Conservation (phyloP, 139 green algal species). For the Volvox africanus region DNA sequence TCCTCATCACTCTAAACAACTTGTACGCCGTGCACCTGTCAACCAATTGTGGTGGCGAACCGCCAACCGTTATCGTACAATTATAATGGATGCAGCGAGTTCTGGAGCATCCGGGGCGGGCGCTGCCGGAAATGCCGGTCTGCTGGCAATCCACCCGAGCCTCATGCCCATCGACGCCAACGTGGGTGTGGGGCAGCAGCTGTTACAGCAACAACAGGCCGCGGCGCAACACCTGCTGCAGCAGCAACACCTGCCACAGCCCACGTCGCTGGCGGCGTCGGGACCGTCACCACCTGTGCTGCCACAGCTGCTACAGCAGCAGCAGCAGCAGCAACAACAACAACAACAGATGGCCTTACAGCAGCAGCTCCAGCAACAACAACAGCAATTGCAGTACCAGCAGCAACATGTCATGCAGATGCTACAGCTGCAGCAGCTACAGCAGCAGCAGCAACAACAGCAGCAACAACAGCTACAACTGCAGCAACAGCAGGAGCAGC, state of each 20-base stretch:
- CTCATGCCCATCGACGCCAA: conserved; percentile 25
- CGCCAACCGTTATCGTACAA: too few relatives aligned
- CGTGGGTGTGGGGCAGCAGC: conserved; percentile 2
- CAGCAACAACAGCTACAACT: neutral
- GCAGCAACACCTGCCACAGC: conserved; percentile 20
- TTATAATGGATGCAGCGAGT: neutral
- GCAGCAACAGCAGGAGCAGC: conserved; percentile 5
- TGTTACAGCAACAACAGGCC: conserved; percentile 32
- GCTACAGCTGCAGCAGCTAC: neutral
- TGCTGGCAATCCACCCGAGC: conserved; percentile 34
- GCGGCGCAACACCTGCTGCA: conserved; percentile 13
- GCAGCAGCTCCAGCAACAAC: neutral
- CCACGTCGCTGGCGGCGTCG: neutral
- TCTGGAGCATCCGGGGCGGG: neutral
- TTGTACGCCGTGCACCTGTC: too few relatives aligned
- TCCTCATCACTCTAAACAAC: too few relatives aligned
- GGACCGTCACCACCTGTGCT: neutral
- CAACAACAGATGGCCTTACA: neutral
- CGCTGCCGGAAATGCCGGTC: neutral
- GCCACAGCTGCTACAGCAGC: conserved; percentile 23
- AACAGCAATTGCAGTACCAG: neutral
- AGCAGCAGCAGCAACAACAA: conserved; percentile 1
- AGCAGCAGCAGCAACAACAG: neutral
- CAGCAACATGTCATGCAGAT: neutral
- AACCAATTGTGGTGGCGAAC: too few relatives aligned